Evolutionary conservation across 345 rosid species (phyloP).

Genomic region (Euphorbia lathyris): DNA sequence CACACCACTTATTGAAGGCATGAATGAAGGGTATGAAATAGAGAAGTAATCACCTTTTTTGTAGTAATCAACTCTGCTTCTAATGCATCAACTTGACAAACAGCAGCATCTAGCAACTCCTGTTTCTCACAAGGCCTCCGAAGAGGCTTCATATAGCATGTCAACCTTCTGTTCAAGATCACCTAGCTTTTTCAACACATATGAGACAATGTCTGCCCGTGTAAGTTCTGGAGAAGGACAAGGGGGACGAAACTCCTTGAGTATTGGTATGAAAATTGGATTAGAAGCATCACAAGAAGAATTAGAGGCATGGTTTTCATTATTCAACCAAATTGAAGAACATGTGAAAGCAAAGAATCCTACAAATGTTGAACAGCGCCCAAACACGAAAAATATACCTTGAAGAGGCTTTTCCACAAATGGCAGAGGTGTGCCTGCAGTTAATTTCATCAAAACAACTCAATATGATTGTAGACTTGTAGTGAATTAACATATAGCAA

Average conservation of each 20-base stretch:
- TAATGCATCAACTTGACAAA: conserved; percentile 76
- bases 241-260: conserved; percentile 44
- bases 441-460: no score
- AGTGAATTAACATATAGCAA: conserved; percentile 13
- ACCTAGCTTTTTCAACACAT: conserved; percentile 53
- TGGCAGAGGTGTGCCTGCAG: conserved; percentile 39
- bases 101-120: conserved; percentile 79
- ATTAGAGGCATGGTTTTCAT: conserved; percentile 24
- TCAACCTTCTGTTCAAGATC: conserved; percentile 75
- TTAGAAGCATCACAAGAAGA: conserved; percentile 24
- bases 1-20: not conserved
- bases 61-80: no score
- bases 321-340: conserved; percentile 31
- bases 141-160: conserved; percentile 50
- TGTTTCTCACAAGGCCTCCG: conserved; percentile 84
- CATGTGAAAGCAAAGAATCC: conserved; percentile 35
- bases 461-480: not conserved
- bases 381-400: conserved; percentile 33
- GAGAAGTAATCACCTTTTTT: no score
- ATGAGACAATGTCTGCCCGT: conserved; percentile 40
- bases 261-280: conserved; percentile 23
- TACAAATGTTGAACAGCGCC: conserved; percentile 42
- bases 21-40: no score
- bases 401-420: conserved; percentile 24
- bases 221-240: conserved; percentile 42